Percentiles rank a stretch among this genome's conserved stretches.
phyloP scores from a whole-genome alignment of 1,284 basidiomycete genomes.

The Tausonia pullulans region DNA sequence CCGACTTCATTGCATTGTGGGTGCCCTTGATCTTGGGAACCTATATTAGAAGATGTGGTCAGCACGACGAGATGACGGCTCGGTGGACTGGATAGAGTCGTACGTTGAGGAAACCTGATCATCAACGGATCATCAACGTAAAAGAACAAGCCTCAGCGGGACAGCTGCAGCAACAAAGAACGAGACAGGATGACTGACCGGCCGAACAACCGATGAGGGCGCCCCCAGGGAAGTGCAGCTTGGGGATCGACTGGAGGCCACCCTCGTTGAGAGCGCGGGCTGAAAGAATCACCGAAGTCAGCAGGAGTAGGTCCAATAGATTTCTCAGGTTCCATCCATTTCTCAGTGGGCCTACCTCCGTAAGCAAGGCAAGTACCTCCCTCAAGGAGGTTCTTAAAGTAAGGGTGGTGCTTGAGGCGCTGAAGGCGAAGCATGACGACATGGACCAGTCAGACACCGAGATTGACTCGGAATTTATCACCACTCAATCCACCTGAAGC shows the following conservation, averaged over 20 bases:
- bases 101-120: slow-evolving; percentile 70
- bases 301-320: not conserved
- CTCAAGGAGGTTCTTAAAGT: slow-evolving; percentile 69
- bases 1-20: slow-evolving; percentile 99
- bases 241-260: slow-evolving; percentile 84
- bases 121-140: not conserved
- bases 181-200: slow-evolving; percentile 29
- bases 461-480: too few relatives aligned
- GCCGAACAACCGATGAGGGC: slow-evolving; percentile 92
- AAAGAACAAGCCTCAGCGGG: not conserved
- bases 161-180: not conserved
- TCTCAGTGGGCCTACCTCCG: slow-evolving; percentile 36
- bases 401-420: slow-evolving; percentile 96
- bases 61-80: not conserved
- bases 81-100: not conserved
- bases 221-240: slow-evolving; percentile 87
- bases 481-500: slow-evolving; percentile 55
- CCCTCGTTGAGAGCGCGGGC: slow-evolving; percentile 89
- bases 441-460: not conserved
- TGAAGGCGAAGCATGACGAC: slow-evolving; percentile 29
- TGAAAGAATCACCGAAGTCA: not conserved
- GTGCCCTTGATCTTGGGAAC: slow-evolving; percentile 77
- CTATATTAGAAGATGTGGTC: not conserved
- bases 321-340: not conserved
- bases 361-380: slow-evolving; percentile 75